A percentile compares a stretch with the other conserved stretches of the same genome.
Evolutionary conservation across 305 asterid species (phyloP).

Genomic region (Fraxinus sp.): DNA sequence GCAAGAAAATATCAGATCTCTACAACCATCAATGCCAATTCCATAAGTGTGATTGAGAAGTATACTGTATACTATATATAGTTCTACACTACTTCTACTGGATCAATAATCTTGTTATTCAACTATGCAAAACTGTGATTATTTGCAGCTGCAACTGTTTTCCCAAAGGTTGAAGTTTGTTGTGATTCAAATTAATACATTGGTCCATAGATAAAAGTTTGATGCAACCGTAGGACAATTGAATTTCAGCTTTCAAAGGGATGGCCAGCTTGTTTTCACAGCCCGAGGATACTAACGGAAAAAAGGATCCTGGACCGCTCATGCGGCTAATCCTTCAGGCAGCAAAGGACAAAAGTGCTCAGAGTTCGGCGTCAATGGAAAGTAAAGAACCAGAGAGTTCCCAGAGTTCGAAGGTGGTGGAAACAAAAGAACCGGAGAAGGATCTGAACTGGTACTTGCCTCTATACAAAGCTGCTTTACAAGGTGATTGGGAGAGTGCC

Average conservation of each 20-base stretch:
- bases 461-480: slow-evolving; percentile 39
- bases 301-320: slow-evolving; percentile 32
- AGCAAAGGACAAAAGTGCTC: slow-evolving; percentile 18
- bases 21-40: background rate
- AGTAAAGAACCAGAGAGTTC: slow-evolving; percentile 24
- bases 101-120: background rate
- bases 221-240: background rate
- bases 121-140: background rate
- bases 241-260: slow-evolving; percentile 5
- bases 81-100: background rate
- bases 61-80: background rate
- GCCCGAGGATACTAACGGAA: slow-evolving; percentile 11
- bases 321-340: slow-evolving; percentile 26
- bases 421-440: slow-evolving; percentile 30
- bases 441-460: slow-evolving; percentile 43
- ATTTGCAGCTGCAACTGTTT: background rate
- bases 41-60: background rate
- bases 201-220: background rate
- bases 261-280: slow-evolving; percentile 31
- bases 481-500: slow-evolving; percentile 42
- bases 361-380: slow-evolving; percentile 2
- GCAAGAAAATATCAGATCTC: background rate
- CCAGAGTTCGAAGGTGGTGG: slow-evolving; percentile 13
- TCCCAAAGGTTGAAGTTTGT: background rate
- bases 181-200: background rate